Evolutionary conservation across 805 yeast species (phyloP), one percentile per base, ranked within the genome.

Genomic region (Ogataea zsoltii): DNA sequence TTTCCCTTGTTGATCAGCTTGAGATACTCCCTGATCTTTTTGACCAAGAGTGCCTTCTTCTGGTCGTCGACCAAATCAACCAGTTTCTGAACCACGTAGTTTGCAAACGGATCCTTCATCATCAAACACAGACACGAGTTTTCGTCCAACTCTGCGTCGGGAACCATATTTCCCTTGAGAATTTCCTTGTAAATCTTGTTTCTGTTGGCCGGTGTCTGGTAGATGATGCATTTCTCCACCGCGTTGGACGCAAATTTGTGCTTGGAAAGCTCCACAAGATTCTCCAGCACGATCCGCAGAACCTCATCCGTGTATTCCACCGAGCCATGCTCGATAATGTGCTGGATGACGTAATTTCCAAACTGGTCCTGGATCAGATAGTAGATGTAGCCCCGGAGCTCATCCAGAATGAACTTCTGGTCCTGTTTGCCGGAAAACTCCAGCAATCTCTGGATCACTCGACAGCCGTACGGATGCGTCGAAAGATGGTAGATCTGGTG

Each of bases 21-120:
- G 66, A 92, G 73, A 60, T 88, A 91, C 42, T 88, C 88, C 67
- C 83, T 80, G 51, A 92, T 87, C 56, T 85, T 84, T 46, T 77
- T 71, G 41, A 90, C 88, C 49, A 94, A 74, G 25, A 80, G 63
- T 40, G 74, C 81, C 66, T 87, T 84, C 57, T 87, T 87, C 29
- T 74, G 74, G 37, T 85, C 85, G 49, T 79, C 80, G 32, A 91
- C 78, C 2, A 86, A 85, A 50, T 88, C 96, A 33, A 94, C 91
- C 57, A 94, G 76, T 65, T 92, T 91, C 66, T 94, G 99, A 41
- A 94, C 89, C 38, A 94, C 99, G 62, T 94, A 94, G 66, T 94
- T 94, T 18, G 98, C 99, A 69, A 85, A 94, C 64, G 94, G 98
- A 65, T 94, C 99, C 63, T 88, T 88, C 89, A 94, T 90, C 98